Evolutionary conservation across 2,329 filamentous ascomycete species (phyloP).

Genomic region (Triangularia setosa): DNA sequence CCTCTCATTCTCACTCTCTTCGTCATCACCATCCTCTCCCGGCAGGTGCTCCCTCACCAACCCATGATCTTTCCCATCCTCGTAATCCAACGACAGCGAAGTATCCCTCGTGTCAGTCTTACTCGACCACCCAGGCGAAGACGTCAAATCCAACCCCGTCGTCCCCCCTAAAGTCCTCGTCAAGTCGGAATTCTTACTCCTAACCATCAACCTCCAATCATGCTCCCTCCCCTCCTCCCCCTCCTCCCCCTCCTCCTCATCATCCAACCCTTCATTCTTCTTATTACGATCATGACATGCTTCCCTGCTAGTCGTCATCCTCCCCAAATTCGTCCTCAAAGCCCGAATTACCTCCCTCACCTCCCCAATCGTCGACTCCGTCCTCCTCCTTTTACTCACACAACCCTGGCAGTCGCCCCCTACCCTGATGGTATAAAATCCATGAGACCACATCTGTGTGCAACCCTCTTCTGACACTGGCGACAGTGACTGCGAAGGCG

Average conservation of each 20-base stretch:
- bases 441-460: slow-evolving; percentile 19
- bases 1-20: not conserved
- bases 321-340: slow-evolving; percentile 15
- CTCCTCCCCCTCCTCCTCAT: not conserved
- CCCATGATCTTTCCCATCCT: not conserved
- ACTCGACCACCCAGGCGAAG: not conserved
- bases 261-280: not conserved
- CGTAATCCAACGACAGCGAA: not conserved
- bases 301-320: not conserved
- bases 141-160: not conserved
- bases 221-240: not conserved
- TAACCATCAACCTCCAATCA: not conserved
- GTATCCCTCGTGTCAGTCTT: not conserved
- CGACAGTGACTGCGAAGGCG: not conserved
- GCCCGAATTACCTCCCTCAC: slow-evolving; percentile 19
- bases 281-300: not conserved
- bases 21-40: not conserved
- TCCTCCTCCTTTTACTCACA: not conserved
- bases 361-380: slow-evolving; percentile 5
- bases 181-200: not conserved
- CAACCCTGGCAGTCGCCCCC: slow-evolving; percentile 21
- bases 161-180: not conserved
- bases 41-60: not conserved
- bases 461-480: slow-evolving; percentile 20
- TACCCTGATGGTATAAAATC: slow-evolving; percentile 16